Evolutionary conservation across 768 basidiomycete species (phyloP).

Genomic region (Hemileccinum impolitum): DNA sequence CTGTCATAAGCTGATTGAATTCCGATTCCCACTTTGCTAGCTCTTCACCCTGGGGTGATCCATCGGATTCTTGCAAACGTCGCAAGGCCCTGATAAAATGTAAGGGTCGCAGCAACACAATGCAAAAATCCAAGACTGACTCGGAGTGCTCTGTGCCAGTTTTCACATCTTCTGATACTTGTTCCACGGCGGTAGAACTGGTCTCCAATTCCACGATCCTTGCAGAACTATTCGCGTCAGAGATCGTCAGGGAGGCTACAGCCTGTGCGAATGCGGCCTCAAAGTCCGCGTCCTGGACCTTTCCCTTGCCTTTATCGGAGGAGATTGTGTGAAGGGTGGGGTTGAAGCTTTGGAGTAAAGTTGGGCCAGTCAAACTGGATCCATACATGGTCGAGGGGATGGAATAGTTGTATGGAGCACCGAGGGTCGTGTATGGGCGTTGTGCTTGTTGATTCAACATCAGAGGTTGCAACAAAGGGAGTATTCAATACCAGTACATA

Average conservation of each 20-base stretch:
- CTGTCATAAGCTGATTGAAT: conserved; percentile 73
- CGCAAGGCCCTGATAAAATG: conserved; percentile 53
- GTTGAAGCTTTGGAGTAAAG: conserved; percentile 33
- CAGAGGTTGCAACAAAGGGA: background rate
- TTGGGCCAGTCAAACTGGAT: conserved; percentile 31
- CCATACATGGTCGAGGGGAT: conserved; percentile 33
- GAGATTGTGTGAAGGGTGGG: conserved; percentile 20
- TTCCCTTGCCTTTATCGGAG: conserved; percentile 68
- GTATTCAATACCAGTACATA: conserved; percentile 3
- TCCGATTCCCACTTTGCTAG: conserved; percentile 81
- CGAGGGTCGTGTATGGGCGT: conserved; percentile 36
- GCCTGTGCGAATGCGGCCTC: conserved; percentile 81
- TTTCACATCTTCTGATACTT: conserved; percentile 33
- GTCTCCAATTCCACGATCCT: conserved; percentile 55
- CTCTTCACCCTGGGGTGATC: conserved; percentile 58
- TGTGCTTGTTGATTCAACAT: conserved; percentile 27
- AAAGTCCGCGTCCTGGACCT: conserved; percentile 72
- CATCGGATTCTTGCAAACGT: conserved; percentile 53
- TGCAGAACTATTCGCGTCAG: conserved; percentile 39
- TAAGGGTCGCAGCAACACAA: conserved; percentile 2
- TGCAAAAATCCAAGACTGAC: conserved; percentile 35
- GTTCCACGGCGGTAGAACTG: conserved; percentile 37
- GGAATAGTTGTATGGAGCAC: conserved; percentile 35
- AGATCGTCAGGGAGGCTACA: conserved; percentile 47
- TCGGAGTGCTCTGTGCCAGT: conserved; percentile 46